These are phyloP conservation scores for Fusarium sp. DNA, from an alignment of 2,329 filamentous ascomycete species.

Conservation along the genomic window DNA sequence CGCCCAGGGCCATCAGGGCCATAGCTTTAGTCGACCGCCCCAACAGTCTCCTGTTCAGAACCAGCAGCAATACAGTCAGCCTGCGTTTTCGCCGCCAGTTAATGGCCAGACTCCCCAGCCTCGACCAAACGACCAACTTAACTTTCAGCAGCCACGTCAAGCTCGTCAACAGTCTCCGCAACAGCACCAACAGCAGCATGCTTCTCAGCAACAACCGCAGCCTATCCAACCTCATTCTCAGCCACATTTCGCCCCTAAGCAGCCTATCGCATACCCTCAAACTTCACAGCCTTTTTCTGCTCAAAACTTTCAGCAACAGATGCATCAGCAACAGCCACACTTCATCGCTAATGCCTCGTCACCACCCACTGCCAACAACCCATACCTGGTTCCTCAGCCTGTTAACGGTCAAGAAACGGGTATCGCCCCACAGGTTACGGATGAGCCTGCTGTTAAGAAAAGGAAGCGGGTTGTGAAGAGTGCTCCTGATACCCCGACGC, in stretches of 20 bases:
- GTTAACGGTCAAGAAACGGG: conserved; percentile 39
- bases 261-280: conserved; percentile 37
- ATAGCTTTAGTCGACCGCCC: conserved; percentile 44
- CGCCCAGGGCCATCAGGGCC: conserved; percentile 44
- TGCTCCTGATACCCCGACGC: conserved; percentile 42
- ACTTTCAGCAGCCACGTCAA: conserved; percentile 43
- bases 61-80: conserved; percentile 44
- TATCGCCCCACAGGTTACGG: conserved; percentile 33
- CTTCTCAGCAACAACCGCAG: conserved; percentile 30
- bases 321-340: conserved; percentile 38
- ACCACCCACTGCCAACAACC: conserved; percentile 35
- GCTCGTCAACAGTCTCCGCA: conserved; percentile 41
- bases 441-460: conserved; percentile 53
- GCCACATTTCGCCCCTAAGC: conserved; percentile 40
- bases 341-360: conserved; percentile 37
- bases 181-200: conserved; percentile 25
- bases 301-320: conserved; percentile 41
- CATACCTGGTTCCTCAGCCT: conserved; percentile 43
- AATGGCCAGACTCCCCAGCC: conserved; percentile 47
- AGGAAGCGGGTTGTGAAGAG: conserved; percentile 53
- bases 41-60: conserved; percentile 50
- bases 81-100: conserved; percentile 43
- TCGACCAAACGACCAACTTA: conserved; percentile 40
- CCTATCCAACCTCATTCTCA: conserved; percentile 39
- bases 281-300: conserved; percentile 26